These are phyloP conservation scores for Thermochaetoides thermophila DNA, from an alignment of 495 filamentous ascomycete genomes.

Conservation along the genomic window DNA sequence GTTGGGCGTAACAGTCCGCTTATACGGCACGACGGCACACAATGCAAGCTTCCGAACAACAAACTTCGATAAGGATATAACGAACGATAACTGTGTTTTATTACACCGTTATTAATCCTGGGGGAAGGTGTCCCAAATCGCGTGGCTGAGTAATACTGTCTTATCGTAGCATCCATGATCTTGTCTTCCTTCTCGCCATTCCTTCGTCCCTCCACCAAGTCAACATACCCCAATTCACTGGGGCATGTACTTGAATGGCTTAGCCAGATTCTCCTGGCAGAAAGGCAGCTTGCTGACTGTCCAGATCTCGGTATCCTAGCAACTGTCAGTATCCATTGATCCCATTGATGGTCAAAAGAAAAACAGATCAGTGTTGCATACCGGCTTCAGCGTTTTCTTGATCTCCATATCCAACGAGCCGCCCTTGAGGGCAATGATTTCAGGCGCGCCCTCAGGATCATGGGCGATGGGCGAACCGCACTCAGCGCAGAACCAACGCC, in stretches of 20 bases:
- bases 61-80: neutral
- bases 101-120: no score
- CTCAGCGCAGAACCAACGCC: conserved; percentile 53
- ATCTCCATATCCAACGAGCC: conserved; percentile 45
- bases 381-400: conserved; percentile 54
- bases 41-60: no score
- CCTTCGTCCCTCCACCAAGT: neutral
- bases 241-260: conserved; percentile 49
- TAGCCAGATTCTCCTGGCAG: conserved; percentile 46
- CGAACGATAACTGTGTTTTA: neutral
- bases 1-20: no score
- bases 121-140: no score
- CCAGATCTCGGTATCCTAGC: conserved; percentile 54
- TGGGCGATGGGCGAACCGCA: conserved; percentile 58
- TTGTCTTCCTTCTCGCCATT: neutral
- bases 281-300: conserved; percentile 52
- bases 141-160: no score
- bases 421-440: conserved; percentile 55
- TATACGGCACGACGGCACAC: no score
- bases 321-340: neutral
- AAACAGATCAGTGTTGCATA: conserved; percentile 19
- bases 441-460: conserved; percentile 50
- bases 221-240: no score
- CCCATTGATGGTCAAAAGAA: neutral
- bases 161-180: no score